Base-by-base conservation (phyloP, 257 asterid genomes). In the Solanum gracilifrons region DNA sequence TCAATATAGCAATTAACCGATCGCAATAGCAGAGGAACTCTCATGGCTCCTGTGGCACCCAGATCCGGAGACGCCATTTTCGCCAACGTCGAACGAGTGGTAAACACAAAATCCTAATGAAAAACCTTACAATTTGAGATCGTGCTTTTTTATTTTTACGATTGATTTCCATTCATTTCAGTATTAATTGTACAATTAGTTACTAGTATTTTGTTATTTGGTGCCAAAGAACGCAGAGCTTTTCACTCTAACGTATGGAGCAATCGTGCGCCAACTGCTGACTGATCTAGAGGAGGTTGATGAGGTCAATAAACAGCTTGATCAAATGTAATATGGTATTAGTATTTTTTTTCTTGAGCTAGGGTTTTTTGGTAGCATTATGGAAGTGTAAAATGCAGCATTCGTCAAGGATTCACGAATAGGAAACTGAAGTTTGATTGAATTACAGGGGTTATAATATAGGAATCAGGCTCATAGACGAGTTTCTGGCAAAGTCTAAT, bases 221-320 rank as follows among this genome's bases (percentile, higher is more conserved):
- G 36, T 15, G 62, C 13, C 18, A 31, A 80, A 95, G 99, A 97
- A 97, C 51, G 96, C 99, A 1, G 99, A 97, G 93, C 95, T 95
- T 72, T 97, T 97, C 92, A 96, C 98, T 83, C 90, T 97, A 62
- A 97, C 99, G 7, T 97, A 95, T 71, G 99, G 99, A 60, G 99
- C 99, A 36, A 94, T 96, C 79, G 98, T 97, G 87, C 99, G 99
- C 88, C 99, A 97, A 93, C 90, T 97, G 90, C 87, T 96, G 31
- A 96, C 98, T 86, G 99, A 97, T 96, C 95, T 96, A 91, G 99
- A 97, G 92, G 99, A 96, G 91, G 99, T 97, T 58, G 98, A 94
- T 87, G 99, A 97, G 93, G 99, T 95, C 92, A 95, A 95, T 89
- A 97, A 95, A 83, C 99, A 97, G 93, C 99, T 96, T 75, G 98